These are phyloP conservation scores for Tritrichomonas musculus DNA, from an alignment of 208 protist genomes.

Conservation along the genomic window DNA sequence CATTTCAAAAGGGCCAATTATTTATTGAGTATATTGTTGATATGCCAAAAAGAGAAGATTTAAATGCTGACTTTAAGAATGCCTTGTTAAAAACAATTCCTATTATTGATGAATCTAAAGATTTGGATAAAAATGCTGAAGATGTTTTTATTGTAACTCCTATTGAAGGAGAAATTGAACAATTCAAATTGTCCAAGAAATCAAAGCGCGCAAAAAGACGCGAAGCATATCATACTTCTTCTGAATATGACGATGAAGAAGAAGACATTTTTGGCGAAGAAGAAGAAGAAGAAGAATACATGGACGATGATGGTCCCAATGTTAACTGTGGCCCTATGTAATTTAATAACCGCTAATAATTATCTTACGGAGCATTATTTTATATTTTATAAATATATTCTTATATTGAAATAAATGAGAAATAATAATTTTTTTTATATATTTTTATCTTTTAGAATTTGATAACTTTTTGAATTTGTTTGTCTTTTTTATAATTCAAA, in stretches of 20 bases:
- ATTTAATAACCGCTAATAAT: too few species aligned
- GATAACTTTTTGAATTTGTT: too few species aligned
- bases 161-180: background rate
- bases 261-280: background rate
- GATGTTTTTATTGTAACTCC: background rate
- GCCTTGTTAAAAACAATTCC: background rate
- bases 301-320: background rate
- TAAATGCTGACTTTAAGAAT: background rate
- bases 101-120: background rate
- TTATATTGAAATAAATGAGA: too few species aligned
- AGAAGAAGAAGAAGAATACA: background rate
- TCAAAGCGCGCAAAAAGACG: background rate
- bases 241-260: background rate
- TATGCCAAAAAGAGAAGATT: background rate
- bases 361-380: too few species aligned
- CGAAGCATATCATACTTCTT: background rate
- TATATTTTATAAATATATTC: too few species aligned
- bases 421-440: too few species aligned
- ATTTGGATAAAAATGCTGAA: background rate
- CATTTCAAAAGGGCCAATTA: background rate
- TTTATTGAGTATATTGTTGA: background rate
- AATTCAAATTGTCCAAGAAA: background rate
- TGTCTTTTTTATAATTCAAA: too few species aligned
- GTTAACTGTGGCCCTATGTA: too few species aligned
- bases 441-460: too few species aligned